Base-by-base conservation (phyloP, 805 yeast genomes). In the Huiozyma naganishii region DNA sequence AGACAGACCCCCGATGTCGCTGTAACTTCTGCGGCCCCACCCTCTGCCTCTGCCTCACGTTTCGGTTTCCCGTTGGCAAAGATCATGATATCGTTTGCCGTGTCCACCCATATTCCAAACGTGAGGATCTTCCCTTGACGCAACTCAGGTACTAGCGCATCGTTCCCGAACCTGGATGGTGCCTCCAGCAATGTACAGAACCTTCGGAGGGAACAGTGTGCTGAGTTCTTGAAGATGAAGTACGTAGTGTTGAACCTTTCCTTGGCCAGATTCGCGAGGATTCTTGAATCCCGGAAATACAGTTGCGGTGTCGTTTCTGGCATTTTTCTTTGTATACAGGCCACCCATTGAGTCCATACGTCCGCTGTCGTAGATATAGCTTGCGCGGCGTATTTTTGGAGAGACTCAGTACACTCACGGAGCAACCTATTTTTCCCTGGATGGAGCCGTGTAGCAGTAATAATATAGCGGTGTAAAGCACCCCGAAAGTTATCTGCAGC, bases 61-160 rank as follows among this genome's bases (percentile, higher is more conserved):
- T 17, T 17, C 23, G 23, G 23, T 7, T n/a, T 11, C 4, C 44
- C 41, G 10, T 34, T 45, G 8, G 45, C 41, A 27, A 45, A 41
- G 13, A 45, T 41, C 6, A 45, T 36, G 12, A 45, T 45, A 6
- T 33, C 37, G 32, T 45, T 45, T 12, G 39, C 36, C 9, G 29
- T 11, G 32, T 45, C 47, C 27, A 45, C 7, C 47, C 47, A 45
- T 11, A 45, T n/a, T 6, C 47, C 47, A 12, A 41, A 42, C 10
- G 38, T 37, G 29, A 12, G 27, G 4, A 23, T 12, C 2, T 6
- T 5, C 13, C 27, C 12, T 4, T 17, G 23, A 17, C 23, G 23
- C 23, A 17, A 17, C 23, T 17, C 23, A 2, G 23, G 23, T 17
- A 17, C 23, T 2, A 17, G 23, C 4, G 23, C 23, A 17, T 17